These are phyloP conservation scores for Venturia effusa DNA, from an alignment of 2,329 filamentous ascomycete species.

Conservation along the genomic window DNA sequence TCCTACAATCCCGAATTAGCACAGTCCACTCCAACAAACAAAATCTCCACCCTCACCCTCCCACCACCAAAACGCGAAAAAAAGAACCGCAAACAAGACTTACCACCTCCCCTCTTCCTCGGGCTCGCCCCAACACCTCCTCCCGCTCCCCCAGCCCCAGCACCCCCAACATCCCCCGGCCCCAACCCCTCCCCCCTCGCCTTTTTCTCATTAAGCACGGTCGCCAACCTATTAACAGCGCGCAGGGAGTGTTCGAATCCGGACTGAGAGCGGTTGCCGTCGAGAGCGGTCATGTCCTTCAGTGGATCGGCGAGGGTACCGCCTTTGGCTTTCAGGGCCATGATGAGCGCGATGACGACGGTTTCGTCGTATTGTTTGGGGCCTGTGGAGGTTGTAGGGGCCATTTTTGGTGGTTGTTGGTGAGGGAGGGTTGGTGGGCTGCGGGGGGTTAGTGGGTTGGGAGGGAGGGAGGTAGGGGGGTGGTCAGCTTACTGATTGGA, in stretches of 20 bases:
- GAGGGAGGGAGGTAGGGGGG: neutral
- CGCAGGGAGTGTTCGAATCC: constrained; percentile 1
- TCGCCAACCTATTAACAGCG: constrained; percentile 1
- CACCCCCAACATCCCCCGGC: neutral
- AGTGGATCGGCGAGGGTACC: neutral
- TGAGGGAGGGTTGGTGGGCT: neutral
- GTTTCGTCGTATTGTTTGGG: constrained; percentile 6
- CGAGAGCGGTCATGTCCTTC: neutral
- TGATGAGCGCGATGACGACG: constrained; percentile 2
- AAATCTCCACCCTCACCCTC: neutral
- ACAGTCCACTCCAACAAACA: neutral
- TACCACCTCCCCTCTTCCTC: neutral
- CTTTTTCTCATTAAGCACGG: neutral
- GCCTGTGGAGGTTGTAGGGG: neutral
- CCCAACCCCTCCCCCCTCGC: neutral
- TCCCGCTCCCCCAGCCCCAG: neutral
- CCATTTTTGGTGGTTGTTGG: neutral
- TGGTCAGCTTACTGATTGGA: too few relatives aligned
- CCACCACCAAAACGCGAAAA: too few relatives aligned
- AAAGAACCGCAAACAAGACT: neutral
- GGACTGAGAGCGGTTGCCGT: neutral
- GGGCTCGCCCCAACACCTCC: neutral
- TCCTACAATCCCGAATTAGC: neutral
- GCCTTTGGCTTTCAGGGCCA: neutral
- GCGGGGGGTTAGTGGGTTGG: neutral